Evolutionary conservation across 805 yeast genomes (phyloP).

Genomic region (Nakazawaea ishiwadae): DNA sequence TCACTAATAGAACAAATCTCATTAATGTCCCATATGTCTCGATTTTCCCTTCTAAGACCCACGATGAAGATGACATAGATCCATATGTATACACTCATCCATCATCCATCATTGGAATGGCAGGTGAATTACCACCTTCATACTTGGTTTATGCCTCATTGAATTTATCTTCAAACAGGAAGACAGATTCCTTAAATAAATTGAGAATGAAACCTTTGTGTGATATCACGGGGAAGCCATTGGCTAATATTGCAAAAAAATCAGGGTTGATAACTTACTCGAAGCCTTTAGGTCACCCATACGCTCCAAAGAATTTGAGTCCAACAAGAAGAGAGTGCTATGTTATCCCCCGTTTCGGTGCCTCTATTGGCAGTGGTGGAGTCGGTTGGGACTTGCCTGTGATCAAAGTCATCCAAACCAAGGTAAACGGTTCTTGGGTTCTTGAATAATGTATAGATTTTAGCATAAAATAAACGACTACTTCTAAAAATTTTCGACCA

Average conservation of each 20-base stretch:
- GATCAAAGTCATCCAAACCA: conserved; percentile 68
- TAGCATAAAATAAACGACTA: conserved; percentile 8
- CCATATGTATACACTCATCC: conserved; percentile 79
- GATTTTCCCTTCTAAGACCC: conserved; percentile 35
- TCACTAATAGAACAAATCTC: conserved; percentile 54
- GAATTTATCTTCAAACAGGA: conserved; percentile 46
- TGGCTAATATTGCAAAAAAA: conserved; percentile 70
- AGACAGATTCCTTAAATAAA: conserved; percentile 34
- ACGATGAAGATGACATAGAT: conserved; percentile 35
- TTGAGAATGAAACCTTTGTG: conserved; percentile 73
- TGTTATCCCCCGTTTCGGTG: conserved; percentile 89
- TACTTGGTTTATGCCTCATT: conserved; percentile 71
- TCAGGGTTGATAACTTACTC: conserved; percentile 78
- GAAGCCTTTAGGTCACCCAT: conserved; percentile 87
- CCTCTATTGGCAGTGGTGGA: conserved; percentile 75
- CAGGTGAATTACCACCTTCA: conserved; percentile 73
- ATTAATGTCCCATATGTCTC: conserved; percentile 64
- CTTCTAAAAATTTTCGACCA: background rate
- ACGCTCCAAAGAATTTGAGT: conserved; percentile 68
- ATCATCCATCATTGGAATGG: conserved; percentile 51
- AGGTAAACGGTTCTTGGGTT: conserved; percentile 66
- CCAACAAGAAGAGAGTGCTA: conserved; percentile 77
- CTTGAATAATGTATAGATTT: conserved; percentile 13
- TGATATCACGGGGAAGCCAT: conserved; percentile 67
- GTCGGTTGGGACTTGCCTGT: conserved; percentile 91